Conservation (phyloP, 2,329 filamentous ascomycete genomes). For the Nannizziopsis barbatae region DNA sequence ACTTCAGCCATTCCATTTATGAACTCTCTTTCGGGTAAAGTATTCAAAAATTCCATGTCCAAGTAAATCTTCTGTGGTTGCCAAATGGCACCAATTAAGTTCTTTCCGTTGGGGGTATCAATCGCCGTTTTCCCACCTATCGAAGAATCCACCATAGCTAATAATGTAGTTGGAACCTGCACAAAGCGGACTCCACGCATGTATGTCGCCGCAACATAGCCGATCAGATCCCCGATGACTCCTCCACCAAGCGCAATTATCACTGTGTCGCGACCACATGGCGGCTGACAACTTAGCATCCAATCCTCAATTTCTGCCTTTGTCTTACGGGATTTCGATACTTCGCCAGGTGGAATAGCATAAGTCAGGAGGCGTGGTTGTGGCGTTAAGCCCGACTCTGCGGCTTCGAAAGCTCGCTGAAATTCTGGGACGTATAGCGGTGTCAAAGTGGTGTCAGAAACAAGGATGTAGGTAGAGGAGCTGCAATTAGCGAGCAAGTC, state of each 20-base stretch:
- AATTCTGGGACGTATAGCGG: conserved; percentile 73
- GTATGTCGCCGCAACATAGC: conserved; percentile 93
- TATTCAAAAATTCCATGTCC: conserved; percentile 82
- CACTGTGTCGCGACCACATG: conserved; percentile 88
- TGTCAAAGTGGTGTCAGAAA: conserved; percentile 89
- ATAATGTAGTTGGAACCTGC: conserved; percentile 86
- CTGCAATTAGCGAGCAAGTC: conserved; percentile 67
- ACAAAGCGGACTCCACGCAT: conserved; percentile 96
- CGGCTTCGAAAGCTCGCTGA: conserved; percentile 50
- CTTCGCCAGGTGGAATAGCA: conserved; percentile 79
- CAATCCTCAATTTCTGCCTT: conserved; percentile 96
- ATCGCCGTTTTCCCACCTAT: conserved; percentile 98
- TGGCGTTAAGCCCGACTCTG: conserved; percentile 35
- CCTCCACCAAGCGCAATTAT: conserved; percentile 90
- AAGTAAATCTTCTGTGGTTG: conserved; percentile 91
- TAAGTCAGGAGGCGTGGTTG: conserved; percentile 68
- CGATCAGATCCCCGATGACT: conserved; percentile 96
- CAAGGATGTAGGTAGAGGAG: conserved; percentile 88
- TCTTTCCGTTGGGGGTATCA: conserved; percentile 91
- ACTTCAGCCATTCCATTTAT: conserved; percentile 99
- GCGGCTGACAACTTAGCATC: conserved; percentile 70
- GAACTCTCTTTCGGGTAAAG: conserved; percentile 79
- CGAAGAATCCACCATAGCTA: conserved; percentile 97
- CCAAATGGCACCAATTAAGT: conserved; percentile 92
- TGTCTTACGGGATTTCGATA: conserved; percentile 82